A percentile compares a stretch with the other conserved stretches of the same genome.
Evolutionary conservation across 2,329 filamentous ascomycete genomes (phyloP).

Genomic region (Fusarium goolgardi): DNA sequence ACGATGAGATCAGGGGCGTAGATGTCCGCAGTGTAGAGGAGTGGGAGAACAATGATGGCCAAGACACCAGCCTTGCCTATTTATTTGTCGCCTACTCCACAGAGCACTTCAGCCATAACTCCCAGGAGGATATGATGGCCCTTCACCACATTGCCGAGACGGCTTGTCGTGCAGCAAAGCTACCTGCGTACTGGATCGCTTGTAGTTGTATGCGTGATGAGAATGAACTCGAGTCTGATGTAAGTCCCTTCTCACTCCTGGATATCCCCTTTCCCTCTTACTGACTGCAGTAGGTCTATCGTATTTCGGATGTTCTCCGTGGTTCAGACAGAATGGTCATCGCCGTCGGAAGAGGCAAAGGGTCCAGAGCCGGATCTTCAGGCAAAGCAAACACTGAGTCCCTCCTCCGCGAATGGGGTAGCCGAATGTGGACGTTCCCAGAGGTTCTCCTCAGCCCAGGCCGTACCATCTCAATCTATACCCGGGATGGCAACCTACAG

Average conservation of each 20-base stretch:
- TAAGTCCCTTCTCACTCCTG: conserved; percentile 8
- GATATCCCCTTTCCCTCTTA: not conserved
- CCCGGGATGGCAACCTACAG: conserved; percentile 39
- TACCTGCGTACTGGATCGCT: conserved; percentile 45
- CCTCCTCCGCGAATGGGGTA: conserved; percentile 46
- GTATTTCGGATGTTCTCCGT: conserved; percentile 46
- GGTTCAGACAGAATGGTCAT: conserved; percentile 44
- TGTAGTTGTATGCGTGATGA: conserved; percentile 47
- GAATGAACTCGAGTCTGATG: conserved; percentile 42
- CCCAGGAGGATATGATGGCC: conserved; percentile 42
- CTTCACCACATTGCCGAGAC: conserved; percentile 47
- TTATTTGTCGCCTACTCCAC: conserved; percentile 47
- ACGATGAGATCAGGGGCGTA: conserved; percentile 41
- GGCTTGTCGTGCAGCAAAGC: conserved; percentile 42
- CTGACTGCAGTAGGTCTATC: conserved; percentile 40
- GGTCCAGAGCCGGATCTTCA: conserved; percentile 9
- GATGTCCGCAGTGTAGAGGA: conserved; percentile 41
- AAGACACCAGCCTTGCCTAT: conserved; percentile 38
- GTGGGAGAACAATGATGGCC: conserved; percentile 41
- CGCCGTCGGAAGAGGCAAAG: conserved; percentile 40
- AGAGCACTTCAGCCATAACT: conserved; percentile 42
- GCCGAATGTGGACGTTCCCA: conserved; percentile 48
- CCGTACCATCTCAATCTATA: conserved; percentile 42
- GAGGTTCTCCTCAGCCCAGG: conserved; percentile 47
- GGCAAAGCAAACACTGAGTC: conserved; percentile 38